phyloP scores from a whole-genome alignment of 1,139 yeast genomes.

The Yamadazyma dendronema region DNA sequence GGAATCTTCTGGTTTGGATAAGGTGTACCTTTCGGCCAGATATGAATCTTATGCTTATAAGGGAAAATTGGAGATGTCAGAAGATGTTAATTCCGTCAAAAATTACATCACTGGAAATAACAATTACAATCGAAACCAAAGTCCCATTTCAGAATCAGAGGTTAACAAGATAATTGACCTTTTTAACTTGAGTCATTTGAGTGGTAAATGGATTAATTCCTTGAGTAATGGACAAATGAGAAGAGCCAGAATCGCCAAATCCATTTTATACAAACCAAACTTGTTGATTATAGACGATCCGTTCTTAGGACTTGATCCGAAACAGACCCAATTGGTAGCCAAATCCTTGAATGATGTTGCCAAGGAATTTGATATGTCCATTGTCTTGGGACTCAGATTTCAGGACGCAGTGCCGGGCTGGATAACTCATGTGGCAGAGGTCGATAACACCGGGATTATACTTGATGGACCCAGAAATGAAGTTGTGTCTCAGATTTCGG shows the following conservation, averaged over 20 bases:
- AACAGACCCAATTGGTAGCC: constrained; percentile 61
- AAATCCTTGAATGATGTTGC: constrained; percentile 30
- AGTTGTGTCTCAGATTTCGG: constrained; percentile 9
- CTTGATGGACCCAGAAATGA: constrained; percentile 45
- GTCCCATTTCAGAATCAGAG: constrained; percentile 15
- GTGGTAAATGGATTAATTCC: constrained; percentile 77
- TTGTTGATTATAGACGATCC: constrained; percentile 84
- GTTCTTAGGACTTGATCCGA: constrained; percentile 84
- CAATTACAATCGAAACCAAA: constrained; percentile 40
- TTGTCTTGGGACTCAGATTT: constrained; percentile 71
- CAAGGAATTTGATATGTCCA: constrained; percentile 24
- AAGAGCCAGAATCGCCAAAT: constrained; percentile 80
- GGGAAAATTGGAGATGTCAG: constrained; percentile 55
- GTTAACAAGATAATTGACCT: constrained; percentile 44
- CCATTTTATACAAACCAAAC: constrained; percentile 63
- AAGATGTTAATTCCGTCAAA: constrained; percentile 69
- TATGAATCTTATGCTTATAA: constrained; percentile 72
- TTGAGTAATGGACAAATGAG: constrained; percentile 92
- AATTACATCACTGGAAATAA: constrained; percentile 55
- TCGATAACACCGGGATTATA: constrained; percentile 52
- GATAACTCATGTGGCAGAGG: constrained; percentile 70
- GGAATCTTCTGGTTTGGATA: constrained; percentile 52
- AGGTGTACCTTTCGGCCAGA: constrained; percentile 82
- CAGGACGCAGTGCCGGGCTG: constrained; percentile 79
- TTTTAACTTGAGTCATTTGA: constrained; percentile 56